Evolutionary conservation across 2,329 filamentous ascomycete species (phyloP), one percentile per base, ranked within the genome.

Genomic region (Xylaria sp.): DNA sequence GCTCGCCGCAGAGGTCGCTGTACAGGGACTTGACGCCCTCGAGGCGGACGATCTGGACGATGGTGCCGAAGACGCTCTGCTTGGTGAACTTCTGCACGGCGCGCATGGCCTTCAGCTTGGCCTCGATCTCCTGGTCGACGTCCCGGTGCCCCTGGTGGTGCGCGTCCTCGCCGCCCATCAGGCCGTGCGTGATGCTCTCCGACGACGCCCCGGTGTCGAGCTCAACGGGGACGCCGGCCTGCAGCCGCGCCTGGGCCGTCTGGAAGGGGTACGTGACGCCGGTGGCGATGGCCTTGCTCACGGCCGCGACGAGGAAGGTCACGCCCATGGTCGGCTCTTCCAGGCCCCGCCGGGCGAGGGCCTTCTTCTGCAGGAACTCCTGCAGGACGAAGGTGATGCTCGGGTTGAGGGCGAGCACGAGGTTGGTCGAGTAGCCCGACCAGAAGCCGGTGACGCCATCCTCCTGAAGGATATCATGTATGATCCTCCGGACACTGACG

Each of bases 311-410:
- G 9, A 82, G 57, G 57, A 83, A 83, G 1, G 71, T 74, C 24
- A 66, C 52, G 1, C 51, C 40, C 1, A 67, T 52, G 1, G 66
- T 70, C 21, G 66, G 63, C 7, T 69, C 63, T 16, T 71, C 69
- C 63, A 67, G 66, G 50, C 69, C 56, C 67, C 75, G 62, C 76
- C 80, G 38, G 77, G 74, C 7, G 1, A 91, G 76, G 2, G 89
- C 68, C 1, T 78, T 68, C 48, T 83, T 79, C 61, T 88, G 86
- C 18, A 94, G 75, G 7, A 87, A 74, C 63, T 91, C 87, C 66
- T 95, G 90, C 24, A 96, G 76, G 62, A 93, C 86, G 69, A 96
- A 92, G 0, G 92, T 96, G 59, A 96, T 81, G 60, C 88, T 88
- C 1, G 92, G 92, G 65, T 96, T 96, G 22, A 96, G 77, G 1